Conservation (phyloP, 768 basidiomycete species). For the Tubosaeta sp. region DNA sequence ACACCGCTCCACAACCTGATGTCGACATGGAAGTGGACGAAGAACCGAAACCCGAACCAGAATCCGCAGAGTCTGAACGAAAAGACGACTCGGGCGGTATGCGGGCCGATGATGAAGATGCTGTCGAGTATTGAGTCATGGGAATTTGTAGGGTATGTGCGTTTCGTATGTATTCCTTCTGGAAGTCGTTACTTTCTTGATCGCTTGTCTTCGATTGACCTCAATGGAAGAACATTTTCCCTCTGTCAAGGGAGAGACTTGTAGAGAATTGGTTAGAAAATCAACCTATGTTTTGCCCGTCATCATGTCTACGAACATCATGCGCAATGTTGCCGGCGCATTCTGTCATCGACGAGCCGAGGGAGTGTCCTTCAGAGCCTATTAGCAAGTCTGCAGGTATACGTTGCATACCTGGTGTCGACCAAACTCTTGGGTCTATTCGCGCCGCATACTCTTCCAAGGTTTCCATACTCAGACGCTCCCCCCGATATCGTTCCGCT, state of each 20-base stretch:
- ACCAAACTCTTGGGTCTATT: not conserved
- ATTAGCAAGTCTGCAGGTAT: not conserved
- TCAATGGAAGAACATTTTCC: conserved; percentile 6
- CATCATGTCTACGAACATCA: no score
- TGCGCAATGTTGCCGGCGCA: no score
- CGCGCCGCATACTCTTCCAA: not conserved
- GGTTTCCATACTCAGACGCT: not conserved
- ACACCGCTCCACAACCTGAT: conserved; percentile 20
- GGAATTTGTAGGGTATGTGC: conserved; percentile 26
- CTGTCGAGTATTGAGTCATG: conserved; percentile 62
- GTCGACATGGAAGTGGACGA: conserved; percentile 35
- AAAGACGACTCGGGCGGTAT: conserved; percentile 51
- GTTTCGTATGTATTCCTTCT: conserved; percentile 22
- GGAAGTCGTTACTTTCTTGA: conserved; percentile 17
- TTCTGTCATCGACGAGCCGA: no score
- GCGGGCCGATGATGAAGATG: conserved; percentile 74
- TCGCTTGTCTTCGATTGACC: conserved; percentile 9
- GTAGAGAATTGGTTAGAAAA: not conserved
- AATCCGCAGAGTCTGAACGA: conserved; percentile 40
- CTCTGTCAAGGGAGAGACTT: not conserved
- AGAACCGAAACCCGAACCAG: conserved; percentile 30
- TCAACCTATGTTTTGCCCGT: no score
- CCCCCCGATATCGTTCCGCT: conserved; percentile 15
- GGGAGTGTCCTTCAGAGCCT: not conserved
- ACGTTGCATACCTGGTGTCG: not conserved